Evolutionary conservation across 352 stramenopile species (phyloP), one percentile per base, ranked within the genome.

Genomic region (Globisporangium spinosum): DNA sequence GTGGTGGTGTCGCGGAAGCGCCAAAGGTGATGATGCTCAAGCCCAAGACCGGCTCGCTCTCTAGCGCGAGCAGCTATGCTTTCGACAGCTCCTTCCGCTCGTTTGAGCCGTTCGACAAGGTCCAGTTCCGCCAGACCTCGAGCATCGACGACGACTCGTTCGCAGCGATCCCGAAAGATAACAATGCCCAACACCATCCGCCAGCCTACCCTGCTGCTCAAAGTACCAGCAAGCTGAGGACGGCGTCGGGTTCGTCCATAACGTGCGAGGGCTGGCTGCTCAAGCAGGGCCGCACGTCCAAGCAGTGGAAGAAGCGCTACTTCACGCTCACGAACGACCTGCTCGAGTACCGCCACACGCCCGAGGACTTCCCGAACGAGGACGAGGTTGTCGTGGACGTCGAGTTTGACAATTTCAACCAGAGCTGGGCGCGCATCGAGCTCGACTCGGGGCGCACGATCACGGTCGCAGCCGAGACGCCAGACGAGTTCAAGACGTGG

Each of bases 291-390:
- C 74, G 77, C 40, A 54, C 43, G 4, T 78, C 72, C 12, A 77
- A 75, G 9, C 66, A 77, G n/a, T 93, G 84, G 84, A 82, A 83
- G 47, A 74, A 77, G 49, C 75, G 82, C 1, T 93, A 89, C 62
- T 89, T 93, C 66, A 74, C 80, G 25, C 69, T 93, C 6, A 71
- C 76, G 15, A 81, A 85, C 27, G 69, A 77, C 0, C 83, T 81
- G 71, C 67, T 94, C 17, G 75, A 88, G 69, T 88, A 93, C 57
- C 83, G 83, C 8, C 79, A 92, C 32, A 68, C 70, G 1, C 81
- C 84, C 0, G 75, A 77, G 29, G 76, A 85, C n/a, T 67, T 77
- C n/a, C 57, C 81, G 3, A 83, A 78, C 1, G 77, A 77, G 7
- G 76, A 85, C 23, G 70, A 87, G 13, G 68, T 77, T 38, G 75